A percentile compares a stretch with the other conserved stretches of the same genome.
Evolutionary conservation across 805 yeast species (phyloP).

Genomic region (Kodamaea neixiangensis): DNA sequence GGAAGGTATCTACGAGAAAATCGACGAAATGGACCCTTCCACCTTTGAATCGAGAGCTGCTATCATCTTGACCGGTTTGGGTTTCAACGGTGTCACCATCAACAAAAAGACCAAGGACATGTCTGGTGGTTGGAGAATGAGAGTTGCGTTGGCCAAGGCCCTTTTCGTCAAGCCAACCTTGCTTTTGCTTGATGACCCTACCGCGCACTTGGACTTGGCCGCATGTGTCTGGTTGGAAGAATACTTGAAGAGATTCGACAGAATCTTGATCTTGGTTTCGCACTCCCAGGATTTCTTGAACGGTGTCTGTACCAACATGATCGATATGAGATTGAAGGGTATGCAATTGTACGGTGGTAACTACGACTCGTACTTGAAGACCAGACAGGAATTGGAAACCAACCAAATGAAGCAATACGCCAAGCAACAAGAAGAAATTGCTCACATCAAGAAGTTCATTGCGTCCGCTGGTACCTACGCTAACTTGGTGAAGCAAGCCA

Average conservation of each 20-base stretch:
- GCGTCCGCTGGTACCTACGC: conserved; percentile 99
- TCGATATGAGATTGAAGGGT: conserved; percentile 89
- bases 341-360: conserved; percentile 91
- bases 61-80: conserved; percentile 92
- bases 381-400: conserved; percentile 89
- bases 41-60: conserved; percentile 98
- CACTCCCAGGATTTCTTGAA: conserved; percentile 99
- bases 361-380: conserved; percentile 94
- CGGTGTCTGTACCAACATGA: conserved; percentile 97
- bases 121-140: conserved; percentile 99
- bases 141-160: conserved; percentile 98
- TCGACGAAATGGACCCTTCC: conserved; percentile 92
- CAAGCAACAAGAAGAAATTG: conserved; percentile 98
- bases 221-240: conserved; percentile 99
- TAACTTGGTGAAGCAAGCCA: conserved; percentile 96
- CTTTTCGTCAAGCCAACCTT: conserved; percentile 96
- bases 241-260: conserved; percentile 91
- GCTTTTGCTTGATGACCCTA: conserved; percentile 94
- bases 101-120: conserved; percentile 94
- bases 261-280: conserved; percentile 90
- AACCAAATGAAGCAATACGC: conserved; percentile 97
- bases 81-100: conserved; percentile 86
- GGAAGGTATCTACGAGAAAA: conserved; percentile 91
- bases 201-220: conserved; percentile 98
- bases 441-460: conserved; percentile 96